Conservation (phyloP, 441 rosid genomes). For the Populus hybrid region DNA sequence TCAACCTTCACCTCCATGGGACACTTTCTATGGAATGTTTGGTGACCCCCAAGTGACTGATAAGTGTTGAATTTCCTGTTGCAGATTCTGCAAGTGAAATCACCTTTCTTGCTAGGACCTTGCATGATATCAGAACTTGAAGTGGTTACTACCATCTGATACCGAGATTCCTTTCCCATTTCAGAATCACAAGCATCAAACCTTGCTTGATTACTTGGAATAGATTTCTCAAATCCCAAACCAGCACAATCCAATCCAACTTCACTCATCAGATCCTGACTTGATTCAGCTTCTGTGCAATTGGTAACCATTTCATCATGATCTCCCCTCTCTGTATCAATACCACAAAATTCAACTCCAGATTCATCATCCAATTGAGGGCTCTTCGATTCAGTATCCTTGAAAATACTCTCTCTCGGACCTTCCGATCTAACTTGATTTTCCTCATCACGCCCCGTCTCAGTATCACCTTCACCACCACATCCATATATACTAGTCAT, state of each 20-base stretch:
- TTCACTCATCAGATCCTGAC: slow-evolving; percentile 17
- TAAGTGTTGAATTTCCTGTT: slow-evolving; percentile 40
- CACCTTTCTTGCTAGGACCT: slow-evolving; percentile 20
- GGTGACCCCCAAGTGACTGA: slow-evolving; percentile 75
- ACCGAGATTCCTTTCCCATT: slow-evolving; percentile 17
- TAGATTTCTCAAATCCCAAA: slow-evolving; percentile 10
- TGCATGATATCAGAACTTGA: slow-evolving; percentile 15
- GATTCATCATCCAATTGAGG: slow-evolving; percentile 19
- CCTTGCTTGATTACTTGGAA: slow-evolving; percentile 17
- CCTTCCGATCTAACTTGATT: slow-evolving; percentile 18
- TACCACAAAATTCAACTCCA: slow-evolving; percentile 12
- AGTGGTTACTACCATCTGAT: slow-evolving; percentile 14
- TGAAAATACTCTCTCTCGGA: slow-evolving; percentile 4
- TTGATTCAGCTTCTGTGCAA: slow-evolving; percentile 17
- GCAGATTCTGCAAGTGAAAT: slow-evolving; percentile 50
- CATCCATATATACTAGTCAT: slow-evolving; percentile 20
- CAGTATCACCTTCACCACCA: slow-evolving; percentile 13
- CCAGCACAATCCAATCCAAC: slow-evolving; percentile 18
- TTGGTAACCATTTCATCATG: slow-evolving; percentile 7
- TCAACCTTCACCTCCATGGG: slow-evolving; percentile 20
- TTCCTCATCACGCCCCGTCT: slow-evolving; percentile 18
- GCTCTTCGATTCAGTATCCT: slow-evolving; percentile 12
- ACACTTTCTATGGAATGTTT: slow-evolving; percentile 43
- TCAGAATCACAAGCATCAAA: slow-evolving; percentile 20
- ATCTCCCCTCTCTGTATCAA: slow-evolving; percentile 13